Percentiles rank a stretch among this genome's conserved stretches.
Conservation (phyloP, 331 rosid species). For the Dryas integrifolia region DNA sequence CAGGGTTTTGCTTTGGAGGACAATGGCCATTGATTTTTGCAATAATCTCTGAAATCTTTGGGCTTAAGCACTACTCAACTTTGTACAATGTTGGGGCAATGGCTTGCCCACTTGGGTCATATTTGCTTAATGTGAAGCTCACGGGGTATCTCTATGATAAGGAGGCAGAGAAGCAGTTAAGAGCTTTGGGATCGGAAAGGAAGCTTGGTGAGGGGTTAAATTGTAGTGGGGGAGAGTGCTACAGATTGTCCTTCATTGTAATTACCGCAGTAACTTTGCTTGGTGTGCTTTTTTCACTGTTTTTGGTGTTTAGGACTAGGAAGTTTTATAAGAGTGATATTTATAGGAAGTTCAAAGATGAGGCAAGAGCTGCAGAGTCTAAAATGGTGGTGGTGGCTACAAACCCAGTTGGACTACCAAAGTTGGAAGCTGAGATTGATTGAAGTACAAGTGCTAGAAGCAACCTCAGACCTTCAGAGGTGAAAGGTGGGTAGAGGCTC, state of each 20-base stretch:
- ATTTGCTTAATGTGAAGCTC: slow-evolving; percentile 58
- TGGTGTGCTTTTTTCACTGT: slow-evolving; percentile 53
- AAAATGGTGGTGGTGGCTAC: background rate
- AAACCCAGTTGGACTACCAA: background rate
- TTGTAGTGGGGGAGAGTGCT: slow-evolving; percentile 57
- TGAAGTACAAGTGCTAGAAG: background rate
- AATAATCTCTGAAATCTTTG: slow-evolving; percentile 65
- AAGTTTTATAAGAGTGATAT: slow-evolving; percentile 60
- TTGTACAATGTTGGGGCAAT: slow-evolving; percentile 66
- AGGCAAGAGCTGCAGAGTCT: background rate
- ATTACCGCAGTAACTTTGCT: slow-evolving; percentile 53
- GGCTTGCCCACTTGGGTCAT: slow-evolving; percentile 74
- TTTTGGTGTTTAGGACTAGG: slow-evolving; percentile 63
- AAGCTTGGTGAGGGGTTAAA: slow-evolving; percentile 39
- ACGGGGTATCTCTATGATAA: slow-evolving; percentile 63
- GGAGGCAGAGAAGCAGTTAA: slow-evolving; percentile 54
- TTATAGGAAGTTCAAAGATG: slow-evolving; percentile 46
- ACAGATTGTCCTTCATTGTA: slow-evolving; percentile 52
- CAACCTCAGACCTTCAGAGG: background rate
- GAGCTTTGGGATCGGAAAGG: slow-evolving; percentile 43
- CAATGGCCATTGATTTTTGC: slow-evolving; percentile 73
- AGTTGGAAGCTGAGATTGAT: background rate
- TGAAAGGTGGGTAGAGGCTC: too few species aligned
- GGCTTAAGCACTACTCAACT: slow-evolving; percentile 70
- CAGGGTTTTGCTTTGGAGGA: slow-evolving; percentile 69